phyloP scores from a whole-genome alignment of 441 rosid genomes.

The Viola pubescens region DNA sequence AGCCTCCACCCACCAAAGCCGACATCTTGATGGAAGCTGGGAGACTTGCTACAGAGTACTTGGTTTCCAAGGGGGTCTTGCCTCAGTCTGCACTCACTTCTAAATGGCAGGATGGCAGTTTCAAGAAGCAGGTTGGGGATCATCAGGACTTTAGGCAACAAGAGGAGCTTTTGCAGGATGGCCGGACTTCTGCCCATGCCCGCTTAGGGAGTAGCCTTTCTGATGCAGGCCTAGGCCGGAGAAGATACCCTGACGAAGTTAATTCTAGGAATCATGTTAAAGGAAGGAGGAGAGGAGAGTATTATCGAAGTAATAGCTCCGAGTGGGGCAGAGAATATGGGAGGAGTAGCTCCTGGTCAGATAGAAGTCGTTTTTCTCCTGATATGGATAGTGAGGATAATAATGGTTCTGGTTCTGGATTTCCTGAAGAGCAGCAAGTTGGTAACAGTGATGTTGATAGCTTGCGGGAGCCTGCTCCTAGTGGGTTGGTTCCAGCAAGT shows the following conservation, averaged over 20 bases:
- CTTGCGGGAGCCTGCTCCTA: conserved; percentile 40
- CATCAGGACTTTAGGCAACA: conserved; percentile 55
- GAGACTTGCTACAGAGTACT: conserved; percentile 82
- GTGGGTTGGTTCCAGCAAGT: conserved; percentile 29
- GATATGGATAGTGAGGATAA: conserved; percentile 50
- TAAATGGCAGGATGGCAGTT: conserved; percentile 70
- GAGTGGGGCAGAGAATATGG: conserved; percentile 67
- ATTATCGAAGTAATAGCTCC: conserved; percentile 37
- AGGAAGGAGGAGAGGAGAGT: conserved; percentile 64
- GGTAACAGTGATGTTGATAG: conserved; percentile 46
- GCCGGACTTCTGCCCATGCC: conserved; percentile 43
- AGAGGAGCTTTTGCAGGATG: conserved; percentile 45
- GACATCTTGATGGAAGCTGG: conserved; percentile 86
- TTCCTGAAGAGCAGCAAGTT: conserved; percentile 49
- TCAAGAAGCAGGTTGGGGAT: conserved; percentile 50
- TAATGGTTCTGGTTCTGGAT: conserved; percentile 29
- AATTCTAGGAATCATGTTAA: conserved; percentile 40
- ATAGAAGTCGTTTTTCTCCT: conserved; percentile 43
- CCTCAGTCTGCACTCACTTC: conserved; percentile 50
- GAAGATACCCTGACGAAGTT: conserved; percentile 58
- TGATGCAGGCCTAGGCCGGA: conserved; percentile 41
- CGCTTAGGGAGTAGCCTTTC: conserved; percentile 39
- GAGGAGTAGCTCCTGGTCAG: conserved; percentile 68
- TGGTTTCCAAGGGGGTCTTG: conserved; percentile 72
- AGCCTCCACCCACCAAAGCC: conserved; percentile 40